phyloP scores from a whole-genome alignment of 2,329 filamentous ascomycete genomes.

The Calycina marina region DNA sequence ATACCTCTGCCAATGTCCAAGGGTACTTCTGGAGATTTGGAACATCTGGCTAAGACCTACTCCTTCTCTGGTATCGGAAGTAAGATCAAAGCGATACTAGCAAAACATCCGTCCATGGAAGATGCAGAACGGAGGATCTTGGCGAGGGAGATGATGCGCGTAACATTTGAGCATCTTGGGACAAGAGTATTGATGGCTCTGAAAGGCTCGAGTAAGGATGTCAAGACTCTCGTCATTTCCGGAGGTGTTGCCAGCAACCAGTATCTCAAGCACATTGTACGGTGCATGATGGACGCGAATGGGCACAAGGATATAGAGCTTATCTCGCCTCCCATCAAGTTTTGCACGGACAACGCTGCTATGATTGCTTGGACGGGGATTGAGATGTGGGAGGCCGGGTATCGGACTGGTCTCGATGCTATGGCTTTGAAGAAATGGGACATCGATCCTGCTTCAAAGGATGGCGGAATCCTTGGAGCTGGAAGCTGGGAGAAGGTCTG shows the following conservation, averaged over 20 bases:
- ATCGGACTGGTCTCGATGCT: conserved; percentile 44
- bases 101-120: conserved; percentile 29
- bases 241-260: conserved; percentile 82
- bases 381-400: conserved; percentile 81
- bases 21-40: neutral
- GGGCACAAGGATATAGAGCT: conserved; percentile 48
- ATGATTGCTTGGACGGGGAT: conserved; percentile 94
- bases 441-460: conserved; percentile 44
- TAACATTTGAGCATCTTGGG: conserved; percentile 77
- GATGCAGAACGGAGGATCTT: conserved; percentile 51
- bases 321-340: conserved; percentile 56
- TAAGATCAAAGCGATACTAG: conserved; percentile 42
- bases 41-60: conserved; percentile 30
- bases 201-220: conserved; percentile 18
- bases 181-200: conserved; percentile 60
- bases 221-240: conserved; percentile 61
- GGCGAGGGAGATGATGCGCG: conserved; percentile 59
- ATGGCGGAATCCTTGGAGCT: conserved; percentile 54
- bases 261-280: conserved; percentile 57
- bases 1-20: conserved; percentile 43
- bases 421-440: conserved; percentile 56
- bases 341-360: conserved; percentile 91
- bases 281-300: conserved; percentile 43
- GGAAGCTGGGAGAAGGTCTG: too few species aligned
- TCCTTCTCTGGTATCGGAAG: conserved; percentile 63